Evolutionary conservation across 495 filamentous ascomycete genomes (phyloP), one percentile per base, ranked within the genome.

Genomic region (Xylaria curta): DNA sequence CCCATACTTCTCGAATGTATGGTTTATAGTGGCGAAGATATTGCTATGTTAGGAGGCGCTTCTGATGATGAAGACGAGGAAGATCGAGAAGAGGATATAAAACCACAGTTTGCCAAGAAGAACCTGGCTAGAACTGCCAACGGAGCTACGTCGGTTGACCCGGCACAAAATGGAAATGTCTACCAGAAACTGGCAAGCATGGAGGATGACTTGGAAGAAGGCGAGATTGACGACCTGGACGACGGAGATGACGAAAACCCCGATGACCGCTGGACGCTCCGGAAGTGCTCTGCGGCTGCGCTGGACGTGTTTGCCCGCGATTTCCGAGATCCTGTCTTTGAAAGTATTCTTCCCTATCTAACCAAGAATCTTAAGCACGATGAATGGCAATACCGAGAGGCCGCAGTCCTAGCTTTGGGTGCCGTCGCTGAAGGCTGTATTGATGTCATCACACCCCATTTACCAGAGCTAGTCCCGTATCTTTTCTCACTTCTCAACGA

Each of bases 271-370:
- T 99, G 96, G 96, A 98, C 95, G 61, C 83, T 99, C 63, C 88
- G 96, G 66, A 99, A 99, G 81, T 99, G 97, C 83, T 99, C 96
- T 42, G 96, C 97, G 21, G 97, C 96, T 31, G 95, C 97, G 28
- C 82, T 99, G 36, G 97, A 99, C 79, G 93, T 98, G 4, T 93
- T 99, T 65, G 93, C 96, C 46, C 93, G 91, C 54, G 92, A 95
- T 51, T 99, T 97, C 80, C 91, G 93, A 74, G 87, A 89, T 49
- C 89, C 91, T 2, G 94, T 99, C 44, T 98, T 99, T 81, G 90
- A 93, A 63, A 90, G 92, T 58, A 97, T 97, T 64, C 82, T 99
- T 65, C 96, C 96, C 0, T 98, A 98, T 78, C 83, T 99, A 62
- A 95, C 91, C 79, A 91, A 93, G 69, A 98, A 97, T 68, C 86